Base-by-base conservation (phyloP, 176 grass and related monocot genomes). In the Olyra latifolia region DNA sequence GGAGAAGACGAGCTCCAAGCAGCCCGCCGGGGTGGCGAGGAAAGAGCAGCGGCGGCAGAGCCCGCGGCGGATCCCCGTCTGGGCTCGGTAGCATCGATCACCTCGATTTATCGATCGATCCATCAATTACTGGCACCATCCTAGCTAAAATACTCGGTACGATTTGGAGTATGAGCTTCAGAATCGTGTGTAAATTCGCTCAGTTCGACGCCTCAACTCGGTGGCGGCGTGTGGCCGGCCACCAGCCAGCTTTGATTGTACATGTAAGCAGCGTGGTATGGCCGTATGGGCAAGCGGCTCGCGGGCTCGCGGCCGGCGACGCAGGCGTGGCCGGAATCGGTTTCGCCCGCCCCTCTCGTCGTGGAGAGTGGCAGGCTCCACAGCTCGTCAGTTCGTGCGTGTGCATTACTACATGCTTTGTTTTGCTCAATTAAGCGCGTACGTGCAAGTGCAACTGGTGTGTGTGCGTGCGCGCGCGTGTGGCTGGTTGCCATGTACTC, bases 71-170 rank as follows among this genome's bases (percentile, higher is more conserved):
- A 78, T 92, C 74, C 77, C 87, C 0, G 81, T 92, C 63, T 87
- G 89, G 83, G 89, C 93, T 50, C 77, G 81, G 56, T 95, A 83
- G 57, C n/a, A n/a, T n/a, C n/a, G n/a, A n/a, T 60, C 6, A 54
- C 66, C 5, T 41, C 1, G 12, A 19, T 28, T 9, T 3, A 40
- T 71, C 23, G 8, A 48, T 15, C 32, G 38, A 61, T n/a, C n/a
- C n/a, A n/a, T n/a, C n/a, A n/a, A n/a, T n/a, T n/a, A 55, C 22
- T 38, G 62, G 7, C 40, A 3, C 24, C 70, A 0, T 6, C n/a
- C n/a, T n/a, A n/a, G n/a, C n/a, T n/a, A n/a, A 41, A 28, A 40
- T 7, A 43, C 50, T 48, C 16, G 16, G 15, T 3, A 43, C 23
- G 8, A n/a, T n/a, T n/a, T n/a, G n/a, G 2, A 20, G 15, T 29